These are phyloP conservation scores for Syncephalastrum monosporum DNA, from an alignment of 371 early-diverging fungal species.

Conservation along the genomic window DNA sequence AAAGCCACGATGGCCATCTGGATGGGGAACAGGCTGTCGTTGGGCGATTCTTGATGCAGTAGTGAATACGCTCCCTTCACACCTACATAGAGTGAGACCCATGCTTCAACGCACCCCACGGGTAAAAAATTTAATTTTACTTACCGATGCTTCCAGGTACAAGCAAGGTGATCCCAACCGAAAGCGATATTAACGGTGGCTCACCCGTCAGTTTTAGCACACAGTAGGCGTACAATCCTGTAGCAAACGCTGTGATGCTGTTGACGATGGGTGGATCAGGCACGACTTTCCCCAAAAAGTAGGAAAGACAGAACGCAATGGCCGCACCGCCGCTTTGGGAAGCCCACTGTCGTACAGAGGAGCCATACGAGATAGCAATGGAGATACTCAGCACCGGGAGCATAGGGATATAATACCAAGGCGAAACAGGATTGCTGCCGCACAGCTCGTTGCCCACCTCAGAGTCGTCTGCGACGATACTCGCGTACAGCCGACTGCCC, in stretches of 20 bases:
- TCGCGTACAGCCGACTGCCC: constrained; percentile 50
- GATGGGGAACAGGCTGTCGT: constrained; percentile 30
- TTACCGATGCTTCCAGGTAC: constrained; percentile 51
- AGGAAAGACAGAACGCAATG: constrained; percentile 33
- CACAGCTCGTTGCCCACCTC: constrained; percentile 27
- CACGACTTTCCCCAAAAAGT: constrained; percentile 34
- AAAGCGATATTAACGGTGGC: constrained; percentile 37
- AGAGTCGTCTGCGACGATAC: constrained; percentile 17
- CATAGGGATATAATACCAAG: constrained; percentile 36
- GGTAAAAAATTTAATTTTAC: background rate
- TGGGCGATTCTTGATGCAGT: constrained; percentile 31
- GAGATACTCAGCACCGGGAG: constrained; percentile 35
- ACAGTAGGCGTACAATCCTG: constrained; percentile 41
- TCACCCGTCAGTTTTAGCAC: constrained; percentile 34
- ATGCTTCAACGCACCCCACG: background rate
- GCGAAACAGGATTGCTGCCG: constrained; percentile 21
- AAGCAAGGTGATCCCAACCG: constrained; percentile 41
- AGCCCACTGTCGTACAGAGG: constrained; percentile 35
- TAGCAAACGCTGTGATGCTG: constrained; percentile 41
- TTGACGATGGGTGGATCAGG: constrained; percentile 35
- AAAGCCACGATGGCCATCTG: constrained; percentile 42
- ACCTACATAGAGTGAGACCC: constrained; percentile 16
- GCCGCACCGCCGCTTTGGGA: constrained; percentile 29
- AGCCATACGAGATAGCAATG: constrained; percentile 41
- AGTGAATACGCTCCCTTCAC: constrained; percentile 44